Evolutionary conservation across 78 protist species (phyloP), one percentile per base, ranked within the genome.

Genomic region (Cyanophora paradoxa): DNA sequence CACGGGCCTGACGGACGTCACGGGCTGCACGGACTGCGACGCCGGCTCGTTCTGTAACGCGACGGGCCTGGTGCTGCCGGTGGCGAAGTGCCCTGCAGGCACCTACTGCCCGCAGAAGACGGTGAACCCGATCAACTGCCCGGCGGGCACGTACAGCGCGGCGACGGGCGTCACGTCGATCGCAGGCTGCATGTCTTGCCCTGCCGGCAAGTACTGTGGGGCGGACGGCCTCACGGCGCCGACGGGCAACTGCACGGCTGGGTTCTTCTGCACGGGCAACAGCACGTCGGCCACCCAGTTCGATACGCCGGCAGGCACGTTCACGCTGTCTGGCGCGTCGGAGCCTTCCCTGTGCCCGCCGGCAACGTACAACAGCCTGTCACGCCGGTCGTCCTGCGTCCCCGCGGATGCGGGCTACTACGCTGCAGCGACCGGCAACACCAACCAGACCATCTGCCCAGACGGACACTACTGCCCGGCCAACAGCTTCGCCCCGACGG

Each of bases 381-480:
- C n/a, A 7, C 36, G 31, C 26, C 7, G 46, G 16, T 0, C n/a
- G 59, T 13, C 1, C 6, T 30, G 40, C 3, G 1, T 63, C 28
- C 79, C 77, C 22, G 82, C 87, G 46, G 82, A 78, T 5, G 46
- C 61, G 3, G 91, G 91, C 26, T 75, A 81, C 22, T 87, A 63
- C 62, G 50, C 40, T 22, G 16, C 39, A 0, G 67, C 26, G 31
- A 37, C 54, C 64, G 40, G 31, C 26, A 30, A 40, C 16, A 0
- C n/a, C 50, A 13, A 2, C 6, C 37, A 48, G 11, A 0, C 40
- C 42, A 1, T 28, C 28, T 58, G 69, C 39, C 77, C 77, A 3
- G 17, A 2, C 24, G 86, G 86, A 50, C 30, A n/a, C 62, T 75
- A 63, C 62, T 81, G 81, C 66, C 74, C 76, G 26, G 77, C 37